Base-by-base conservation (phyloP, 768 basidiomycete genomes). In the Mycena metata region DNA sequence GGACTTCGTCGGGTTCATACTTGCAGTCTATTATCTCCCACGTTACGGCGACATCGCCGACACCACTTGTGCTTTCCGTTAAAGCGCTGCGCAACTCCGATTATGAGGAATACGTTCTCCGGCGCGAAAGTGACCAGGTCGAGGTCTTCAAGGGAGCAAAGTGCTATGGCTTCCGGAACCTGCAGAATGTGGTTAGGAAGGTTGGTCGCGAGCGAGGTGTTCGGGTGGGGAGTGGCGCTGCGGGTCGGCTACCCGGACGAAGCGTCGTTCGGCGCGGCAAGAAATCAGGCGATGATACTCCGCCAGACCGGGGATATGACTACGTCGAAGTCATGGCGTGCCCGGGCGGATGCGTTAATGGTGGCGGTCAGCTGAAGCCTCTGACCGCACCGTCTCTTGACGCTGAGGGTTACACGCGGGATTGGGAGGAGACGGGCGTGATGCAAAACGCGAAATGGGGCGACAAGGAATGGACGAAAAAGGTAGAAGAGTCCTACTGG, bases 271-370 rank as follows among this genome's bases (percentile, higher is more conserved):
- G 74, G 76, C 74, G 60, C 71, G 80, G 74, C 77, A 83, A 76
- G 60, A 79, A 74, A 68, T 78, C 74, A 16, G 75, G 50, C 43
- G 79, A 73, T 58, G 78, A 78, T n/a, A 76, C 73, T 50, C 81
- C 78, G 13, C 75, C 75, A 45, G 84, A 85, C 59, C 81, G 78
- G 67, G 82, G 84, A 47, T 95, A 95, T 77, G 95, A 97, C 81
- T 98, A 96, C 78, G 91, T 97, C 45, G 96, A 98, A 76, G 96
- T 99, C 69, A 99, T 99, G 98, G 98, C 98, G 39, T 99, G 98
- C 82, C 98, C 98, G 0, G 91, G 92, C 0, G 98, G 98, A 19
- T 99, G 98, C 78, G 95, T 98, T 46, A 98, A 98, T 77, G 98
- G 98, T 10, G 98, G 97, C 23, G 98, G 98, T 7, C 98, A 99